Evolutionary conservation across 177 flowering plant genomes (phyloP), one percentile per base, ranked within the genome.

Genomic region (Telopea speciosissima): DNA sequence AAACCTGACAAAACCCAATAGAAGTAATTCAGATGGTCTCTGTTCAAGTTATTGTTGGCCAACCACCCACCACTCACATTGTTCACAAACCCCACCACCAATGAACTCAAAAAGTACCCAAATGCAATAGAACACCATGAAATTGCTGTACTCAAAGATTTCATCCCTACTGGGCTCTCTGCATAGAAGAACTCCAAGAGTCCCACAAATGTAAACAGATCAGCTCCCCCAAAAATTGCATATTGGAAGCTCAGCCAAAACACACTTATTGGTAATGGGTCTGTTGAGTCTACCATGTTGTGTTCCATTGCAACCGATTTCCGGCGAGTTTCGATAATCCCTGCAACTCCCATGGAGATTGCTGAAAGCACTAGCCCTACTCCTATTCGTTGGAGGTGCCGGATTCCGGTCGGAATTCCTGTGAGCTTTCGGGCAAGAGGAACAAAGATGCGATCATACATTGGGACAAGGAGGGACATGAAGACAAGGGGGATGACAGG

Each of bases 101-200:
- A 82, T 1, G 96, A 65, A 77, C 93, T 90, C 72, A 72, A 44
- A 66, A 65, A 90, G 68, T 83, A 89, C 59, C 96, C 93, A 45
- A 90, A 82, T 14, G 91, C 90, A 58, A 83, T 12, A 1, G 93
- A 84, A 56, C 86, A 81, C 89, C 87, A 86, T 0, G 89, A 82
- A 31, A 86, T 85, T 33, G 90, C 85, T 0, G 90, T 86, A 74
- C 88, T 61, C 62, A 86, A 36, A 1, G 90, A 81, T 76, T 87
- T 86, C 91, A 89, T 87, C 3, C 91, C 86, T 0, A 65, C 71
- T n/a, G 91, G 84, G 70, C 91, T 87, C 81, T 90, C 91, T 25
- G 82, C 76, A 68, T 89, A 86, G 75, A 87, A 89, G 70, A 90
- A 90, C 66, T 89, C 91, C 28, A 90, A 62, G 68, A 90, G 71